Evolutionary conservation across 768 basidiomycete species (phyloP).

Genomic region (Serendipita sp.): DNA sequence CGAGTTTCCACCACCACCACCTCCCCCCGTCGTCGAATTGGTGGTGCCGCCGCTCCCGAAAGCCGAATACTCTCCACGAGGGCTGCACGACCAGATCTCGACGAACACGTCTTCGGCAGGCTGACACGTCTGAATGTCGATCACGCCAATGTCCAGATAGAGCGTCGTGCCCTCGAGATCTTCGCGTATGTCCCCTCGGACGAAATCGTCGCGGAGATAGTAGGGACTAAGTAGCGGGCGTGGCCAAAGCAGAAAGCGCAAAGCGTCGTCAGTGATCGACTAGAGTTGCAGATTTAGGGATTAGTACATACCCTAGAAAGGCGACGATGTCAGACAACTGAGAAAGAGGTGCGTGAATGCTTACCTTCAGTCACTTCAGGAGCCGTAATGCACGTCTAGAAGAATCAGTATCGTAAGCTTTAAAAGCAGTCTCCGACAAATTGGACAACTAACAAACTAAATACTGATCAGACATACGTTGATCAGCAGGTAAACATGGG

Average conservation of each 20-base stretch:
- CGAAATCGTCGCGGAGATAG: constrained; percentile 20
- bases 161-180: constrained; percentile 21
- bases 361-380: constrained; percentile 16
- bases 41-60: neutral
- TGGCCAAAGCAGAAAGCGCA: too few species aligned
- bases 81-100: constrained; percentile 24
- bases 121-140: constrained; percentile 25
- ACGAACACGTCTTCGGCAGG: constrained; percentile 23
- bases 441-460: neutral
- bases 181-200: constrained; percentile 19
- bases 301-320: too few species aligned
- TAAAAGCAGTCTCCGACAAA: too few species aligned
- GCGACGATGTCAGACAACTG: too few species aligned
- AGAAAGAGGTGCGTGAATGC: neutral
- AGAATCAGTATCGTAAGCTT: too few species aligned
- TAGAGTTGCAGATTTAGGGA: too few species aligned
- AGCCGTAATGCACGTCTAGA: constrained; percentile 7
- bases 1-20: neutral
- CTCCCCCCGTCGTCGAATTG: constrained; percentile 20
- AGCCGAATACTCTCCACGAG: neutral
- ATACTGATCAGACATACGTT: too few species aligned
- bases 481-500: too few species aligned
- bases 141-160: constrained; percentile 24
- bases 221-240: too few species aligned
- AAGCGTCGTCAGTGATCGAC: too few species aligned